Percentiles rank a stretch among this genome's conserved stretches.
phyloP scores from a whole-genome alignment of 768 basidiomycete genomes.

The Rhodotorula toruloides region DNA sequence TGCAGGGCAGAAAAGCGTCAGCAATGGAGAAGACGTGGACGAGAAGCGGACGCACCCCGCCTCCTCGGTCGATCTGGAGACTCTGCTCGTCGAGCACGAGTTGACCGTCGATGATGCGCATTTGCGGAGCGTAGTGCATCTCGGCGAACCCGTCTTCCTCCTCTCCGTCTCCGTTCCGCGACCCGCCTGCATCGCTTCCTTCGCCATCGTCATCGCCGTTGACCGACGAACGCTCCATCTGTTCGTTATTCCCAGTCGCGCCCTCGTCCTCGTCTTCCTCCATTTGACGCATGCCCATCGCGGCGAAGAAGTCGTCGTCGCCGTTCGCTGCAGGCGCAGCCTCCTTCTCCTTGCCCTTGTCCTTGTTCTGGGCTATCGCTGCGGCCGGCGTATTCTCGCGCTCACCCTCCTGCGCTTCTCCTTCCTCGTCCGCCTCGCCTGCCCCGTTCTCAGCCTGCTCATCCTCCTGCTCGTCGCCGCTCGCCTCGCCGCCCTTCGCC shows the following conservation, averaged over 20 bases:
- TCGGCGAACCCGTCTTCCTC: slow-evolving; percentile 63
- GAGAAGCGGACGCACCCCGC: slow-evolving; percentile 45
- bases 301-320: neutral
- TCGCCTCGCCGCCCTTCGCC: neutral
- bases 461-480: neutral
- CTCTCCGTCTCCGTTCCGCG: slow-evolving; percentile 50
- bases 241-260: neutral
- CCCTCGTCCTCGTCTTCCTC: slow-evolving; percentile 6
- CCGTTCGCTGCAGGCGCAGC: neutral
- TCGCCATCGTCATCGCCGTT: neutral
- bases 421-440: neutral
- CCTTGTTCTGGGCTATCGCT: too few species aligned
- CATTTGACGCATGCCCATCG: neutral
- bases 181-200: slow-evolving; percentile 17
- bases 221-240: too few species aligned
- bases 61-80: slow-evolving; percentile 66
- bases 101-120: slow-evolving; percentile 81
- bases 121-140: slow-evolving; percentile 70
- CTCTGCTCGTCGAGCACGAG: slow-evolving; percentile 81
- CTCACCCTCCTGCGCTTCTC: neutral
- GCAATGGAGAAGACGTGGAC: neutral
- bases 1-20: neutral
- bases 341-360: neutral
- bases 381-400: too few species aligned
- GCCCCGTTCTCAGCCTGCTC: neutral